Percentiles rank a stretch among this genome's conserved stretches.
Evolutionary conservation across 192 early-diverging fungal species (phyloP).

Genomic region (Mortierella antarctica): DNA sequence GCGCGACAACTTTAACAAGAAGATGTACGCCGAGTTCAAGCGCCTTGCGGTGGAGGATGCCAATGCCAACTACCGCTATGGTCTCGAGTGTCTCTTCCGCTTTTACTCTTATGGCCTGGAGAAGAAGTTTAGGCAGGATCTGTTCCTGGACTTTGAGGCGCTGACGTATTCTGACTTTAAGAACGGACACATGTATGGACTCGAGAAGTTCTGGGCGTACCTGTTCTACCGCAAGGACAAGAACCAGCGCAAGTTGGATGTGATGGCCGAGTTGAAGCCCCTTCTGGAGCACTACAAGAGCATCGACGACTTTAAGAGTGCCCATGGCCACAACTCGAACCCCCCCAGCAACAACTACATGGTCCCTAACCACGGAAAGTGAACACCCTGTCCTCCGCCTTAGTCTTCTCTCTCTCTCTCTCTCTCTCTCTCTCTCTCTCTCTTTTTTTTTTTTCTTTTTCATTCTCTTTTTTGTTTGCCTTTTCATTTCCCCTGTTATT

Average conservation of each 20-base stretch:
- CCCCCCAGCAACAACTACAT: slow-evolving; percentile 48
- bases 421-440: not conserved
- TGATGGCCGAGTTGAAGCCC: slow-evolving; percentile 65
- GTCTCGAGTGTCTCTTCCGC: slow-evolving; percentile 97
- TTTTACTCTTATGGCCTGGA: slow-evolving; percentile 98
- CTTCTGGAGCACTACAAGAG: slow-evolving; percentile 70
- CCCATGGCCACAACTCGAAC: slow-evolving; percentile 48
- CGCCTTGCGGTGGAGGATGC: slow-evolving; percentile 90
- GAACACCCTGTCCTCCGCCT: not conserved
- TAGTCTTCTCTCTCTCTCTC: not conserved
- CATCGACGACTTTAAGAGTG: slow-evolving; percentile 53
- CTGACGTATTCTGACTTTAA: slow-evolving; percentile 82
- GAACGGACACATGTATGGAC: slow-evolving; percentile 83
- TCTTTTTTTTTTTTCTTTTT: not conserved
- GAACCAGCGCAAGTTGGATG: slow-evolving; percentile 67
- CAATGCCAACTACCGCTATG: slow-evolving; percentile 87
- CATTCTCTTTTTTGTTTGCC: not conserved
- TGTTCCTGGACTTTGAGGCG: slow-evolving; percentile 91
- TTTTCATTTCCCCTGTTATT: not conserved
- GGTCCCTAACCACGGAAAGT: slow-evolving; percentile 39
- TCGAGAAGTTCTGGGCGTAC: slow-evolving; percentile 98
- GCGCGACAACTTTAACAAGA: slow-evolving; percentile 94
- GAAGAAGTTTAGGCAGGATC: slow-evolving; percentile 84
- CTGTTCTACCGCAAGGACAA: slow-evolving; percentile 91
- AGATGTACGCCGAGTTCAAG: slow-evolving; percentile 96